Evolutionary conservation across 441 rosid species (phyloP).

Genomic region (Syzygium syzygioides): DNA sequence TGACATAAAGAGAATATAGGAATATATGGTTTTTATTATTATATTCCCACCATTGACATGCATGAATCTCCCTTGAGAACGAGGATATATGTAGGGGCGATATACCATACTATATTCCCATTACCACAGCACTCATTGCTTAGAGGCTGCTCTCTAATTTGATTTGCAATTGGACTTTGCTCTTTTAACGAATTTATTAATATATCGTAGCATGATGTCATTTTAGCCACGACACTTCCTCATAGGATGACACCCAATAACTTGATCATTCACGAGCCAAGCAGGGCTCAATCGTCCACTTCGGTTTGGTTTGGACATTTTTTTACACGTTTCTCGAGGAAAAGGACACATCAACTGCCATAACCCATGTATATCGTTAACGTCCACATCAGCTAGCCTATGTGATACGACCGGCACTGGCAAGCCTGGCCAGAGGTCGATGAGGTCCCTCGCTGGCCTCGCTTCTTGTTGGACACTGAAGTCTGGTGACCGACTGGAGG

Average conservation of each 20-base stretch:
- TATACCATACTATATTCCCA: background rate
- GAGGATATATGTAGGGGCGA: background rate
- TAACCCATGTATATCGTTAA: background rate
- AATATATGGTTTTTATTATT: background rate
- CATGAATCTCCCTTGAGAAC: background rate
- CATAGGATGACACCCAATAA: background rate
- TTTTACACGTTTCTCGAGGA: background rate
- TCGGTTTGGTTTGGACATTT: background rate
- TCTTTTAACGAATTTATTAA: background rate
- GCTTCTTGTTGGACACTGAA: too few relatives aligned
- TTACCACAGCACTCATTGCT: background rate
- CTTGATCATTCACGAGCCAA: background rate
- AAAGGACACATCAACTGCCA: background rate
- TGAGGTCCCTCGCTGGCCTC: too few relatives aligned
- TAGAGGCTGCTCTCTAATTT: background rate
- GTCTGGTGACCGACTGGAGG: too few relatives aligned
- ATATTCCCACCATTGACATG: background rate
- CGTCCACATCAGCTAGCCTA: too few relatives aligned
- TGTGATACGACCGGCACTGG: too few relatives aligned
- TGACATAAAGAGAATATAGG: background rate
- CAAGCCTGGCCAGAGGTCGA: too few relatives aligned
- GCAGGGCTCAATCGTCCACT: background rate
- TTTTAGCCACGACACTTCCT: background rate
- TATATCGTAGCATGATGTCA: background rate
- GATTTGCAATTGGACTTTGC: background rate